These are phyloP conservation scores for Cercis canadensis DNA, from an alignment of 306 rosid genomes.

Conservation along the genomic window DNA sequence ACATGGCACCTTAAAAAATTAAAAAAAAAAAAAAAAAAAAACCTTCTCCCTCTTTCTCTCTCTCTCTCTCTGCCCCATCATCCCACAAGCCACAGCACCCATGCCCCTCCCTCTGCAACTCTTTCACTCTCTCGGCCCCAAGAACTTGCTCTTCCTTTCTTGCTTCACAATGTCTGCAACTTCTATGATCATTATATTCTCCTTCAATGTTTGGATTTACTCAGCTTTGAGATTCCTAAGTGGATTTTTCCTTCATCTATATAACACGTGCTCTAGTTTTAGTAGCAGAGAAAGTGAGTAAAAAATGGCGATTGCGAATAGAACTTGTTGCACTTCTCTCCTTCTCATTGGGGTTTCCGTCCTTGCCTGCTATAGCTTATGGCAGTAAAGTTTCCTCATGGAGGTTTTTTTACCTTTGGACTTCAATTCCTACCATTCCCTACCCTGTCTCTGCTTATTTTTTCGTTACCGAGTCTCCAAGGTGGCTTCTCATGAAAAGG, in stretches of 20 bases:
- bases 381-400: slow-evolving; percentile 20
- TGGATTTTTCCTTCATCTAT: slow-evolving; percentile 18
- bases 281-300: background rate
- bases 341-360: slow-evolving; percentile 3
- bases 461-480: slow-evolving; percentile 35
- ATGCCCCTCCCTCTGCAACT: no score
- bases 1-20: no score
- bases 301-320: background rate
- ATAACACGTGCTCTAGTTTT: slow-evolving; percentile 12
- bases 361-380: slow-evolving; percentile 29
- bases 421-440: slow-evolving; percentile 32
- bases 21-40: no score
- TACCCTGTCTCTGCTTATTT: slow-evolving; percentile 17
- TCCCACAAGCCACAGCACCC: no score
- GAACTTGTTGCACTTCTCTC: background rate
- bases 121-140: slow-evolving; percentile 33
- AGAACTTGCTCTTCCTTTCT: slow-evolving; percentile 24
- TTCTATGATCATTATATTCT: background rate
- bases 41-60: no score
- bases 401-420: slow-evolving; percentile 37
- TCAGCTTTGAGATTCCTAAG: slow-evolving; percentile 7
- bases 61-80: no score
- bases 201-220: slow-evolving; percentile 28
- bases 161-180: slow-evolving; percentile 5
- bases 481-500: slow-evolving; percentile 36